Evolutionary conservation across 2,329 filamentous ascomycete genomes (phyloP).

Genomic region (Cadophora sp.): DNA sequence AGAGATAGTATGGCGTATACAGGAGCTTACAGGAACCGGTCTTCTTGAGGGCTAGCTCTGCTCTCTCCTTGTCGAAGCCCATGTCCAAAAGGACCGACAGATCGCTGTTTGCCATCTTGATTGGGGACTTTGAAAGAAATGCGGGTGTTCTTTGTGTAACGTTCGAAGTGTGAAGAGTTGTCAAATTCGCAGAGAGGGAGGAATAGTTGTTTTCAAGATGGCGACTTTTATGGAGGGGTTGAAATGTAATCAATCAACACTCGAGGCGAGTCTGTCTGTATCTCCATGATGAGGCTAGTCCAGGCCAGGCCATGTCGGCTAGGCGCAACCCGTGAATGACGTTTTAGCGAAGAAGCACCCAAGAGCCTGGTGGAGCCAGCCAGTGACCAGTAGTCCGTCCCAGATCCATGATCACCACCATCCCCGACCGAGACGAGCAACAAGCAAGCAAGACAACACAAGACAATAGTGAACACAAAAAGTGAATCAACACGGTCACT

Average conservation of each 20-base stretch:
- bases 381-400: background rate
- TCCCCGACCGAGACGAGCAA: background rate
- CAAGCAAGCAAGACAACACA: background rate
- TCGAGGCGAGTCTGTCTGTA: background rate
- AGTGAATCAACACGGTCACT: conserved; percentile 1
- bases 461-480: background rate
- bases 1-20: background rate
- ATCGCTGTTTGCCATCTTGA: conserved; percentile 50
- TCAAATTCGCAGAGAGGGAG: background rate
- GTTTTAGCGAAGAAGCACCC: conserved; percentile 18
- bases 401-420: conserved; percentile 7
- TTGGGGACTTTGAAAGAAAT: background rate
- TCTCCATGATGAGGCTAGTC: background rate
- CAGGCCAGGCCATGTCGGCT: background rate
- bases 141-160: background rate
- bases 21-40: conserved; percentile 73
- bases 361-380: conserved; percentile 8
- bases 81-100: conserved; percentile 69
- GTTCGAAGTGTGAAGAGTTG: background rate
- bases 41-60: conserved; percentile 84
- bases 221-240: background rate
- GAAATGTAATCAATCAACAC: background rate
- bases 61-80: conserved; percentile 84
- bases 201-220: background rate
- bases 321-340: conserved; percentile 12